Percentiles rank a stretch among this genome's conserved stretches.
Conservation (phyloP, 148 eudicot species). For the Arbutus unedo region DNA sequence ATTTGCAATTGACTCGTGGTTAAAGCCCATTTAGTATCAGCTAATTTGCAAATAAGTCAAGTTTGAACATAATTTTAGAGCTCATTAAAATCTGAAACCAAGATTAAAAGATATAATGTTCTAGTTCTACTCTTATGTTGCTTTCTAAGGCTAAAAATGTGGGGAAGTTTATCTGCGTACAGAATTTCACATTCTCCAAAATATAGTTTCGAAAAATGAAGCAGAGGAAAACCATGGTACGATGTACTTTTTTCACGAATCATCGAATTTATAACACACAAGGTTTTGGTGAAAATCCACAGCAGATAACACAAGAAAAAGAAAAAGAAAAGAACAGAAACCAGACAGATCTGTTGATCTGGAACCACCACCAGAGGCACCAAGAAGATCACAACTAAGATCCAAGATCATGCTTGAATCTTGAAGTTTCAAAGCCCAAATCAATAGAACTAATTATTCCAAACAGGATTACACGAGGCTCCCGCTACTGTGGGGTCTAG, state of each 20-base stretch:
- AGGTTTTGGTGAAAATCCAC: background rate
- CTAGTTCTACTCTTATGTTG: background rate
- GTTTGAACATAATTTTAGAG: too few relatives aligned
- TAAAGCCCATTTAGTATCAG: too few relatives aligned
- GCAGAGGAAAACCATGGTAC: background rate
- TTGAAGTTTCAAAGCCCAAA: slow-evolving; percentile 1
- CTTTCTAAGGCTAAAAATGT: background rate
- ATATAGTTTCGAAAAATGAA: background rate
- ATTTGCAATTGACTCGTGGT: too few relatives aligned
- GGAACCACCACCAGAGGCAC: background rate
- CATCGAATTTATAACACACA: background rate
- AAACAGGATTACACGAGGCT: background rate
- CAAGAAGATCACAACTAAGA: background rate
- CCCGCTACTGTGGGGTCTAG: background rate
- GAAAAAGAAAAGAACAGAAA: background rate
- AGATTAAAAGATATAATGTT: too few relatives aligned
- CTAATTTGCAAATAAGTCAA: too few relatives aligned
- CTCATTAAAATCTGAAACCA: too few relatives aligned
- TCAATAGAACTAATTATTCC: background rate
- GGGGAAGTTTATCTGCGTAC: background rate
- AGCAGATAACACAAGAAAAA: background rate
- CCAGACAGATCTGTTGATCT: background rate
- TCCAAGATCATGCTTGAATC: background rate
- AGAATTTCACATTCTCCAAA: background rate
- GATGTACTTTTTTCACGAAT: background rate